Evolutionary conservation across 192 early-diverging fungal species (phyloP).

Genomic region (Thoreauomyces humboldtii): DNA sequence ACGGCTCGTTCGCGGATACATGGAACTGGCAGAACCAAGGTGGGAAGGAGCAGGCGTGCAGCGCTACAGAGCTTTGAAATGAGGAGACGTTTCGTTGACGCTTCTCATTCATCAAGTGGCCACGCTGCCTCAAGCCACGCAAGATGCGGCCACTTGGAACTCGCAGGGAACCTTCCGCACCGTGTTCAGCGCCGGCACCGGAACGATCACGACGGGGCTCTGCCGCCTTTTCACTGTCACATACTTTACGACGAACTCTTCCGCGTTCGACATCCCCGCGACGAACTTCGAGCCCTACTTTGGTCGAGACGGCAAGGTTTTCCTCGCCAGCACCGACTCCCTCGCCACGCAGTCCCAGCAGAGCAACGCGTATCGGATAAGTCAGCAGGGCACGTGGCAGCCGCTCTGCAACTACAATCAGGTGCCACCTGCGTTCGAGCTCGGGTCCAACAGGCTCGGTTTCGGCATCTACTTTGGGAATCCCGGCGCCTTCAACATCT

Average conservation of each 20-base stretch:
- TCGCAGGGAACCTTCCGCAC: slow-evolving; percentile 17
- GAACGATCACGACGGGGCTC: background rate
- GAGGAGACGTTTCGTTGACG: background rate
- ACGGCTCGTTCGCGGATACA: background rate
- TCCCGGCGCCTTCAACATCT: slow-evolving; percentile 10
- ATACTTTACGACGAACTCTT: slow-evolving; percentile 11
- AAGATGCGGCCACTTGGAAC: slow-evolving; percentile 6
- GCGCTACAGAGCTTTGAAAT: background rate
- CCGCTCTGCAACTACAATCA: slow-evolving; percentile 8
- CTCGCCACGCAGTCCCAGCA: background rate
- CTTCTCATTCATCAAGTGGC: background rate
- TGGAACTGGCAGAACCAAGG: slow-evolving; percentile 13
- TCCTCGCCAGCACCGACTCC: background rate
- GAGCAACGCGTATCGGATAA: background rate
- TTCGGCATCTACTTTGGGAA: slow-evolving; percentile 20
- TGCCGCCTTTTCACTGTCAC: slow-evolving; percentile 16
- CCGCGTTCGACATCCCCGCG: background rate
- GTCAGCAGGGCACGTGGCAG: slow-evolving; percentile 2
- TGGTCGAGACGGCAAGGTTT: slow-evolving; percentile 9
- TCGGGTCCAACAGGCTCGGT: background rate
- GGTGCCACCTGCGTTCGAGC: slow-evolving; percentile 9
- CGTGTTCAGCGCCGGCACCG: background rate
- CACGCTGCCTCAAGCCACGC: background rate
- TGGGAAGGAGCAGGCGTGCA: background rate
- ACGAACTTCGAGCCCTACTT: slow-evolving; percentile 3